Evolutionary conservation across 2,329 filamentous ascomycete species (phyloP).

Genomic region (Lachnellula subtilissima): DNA sequence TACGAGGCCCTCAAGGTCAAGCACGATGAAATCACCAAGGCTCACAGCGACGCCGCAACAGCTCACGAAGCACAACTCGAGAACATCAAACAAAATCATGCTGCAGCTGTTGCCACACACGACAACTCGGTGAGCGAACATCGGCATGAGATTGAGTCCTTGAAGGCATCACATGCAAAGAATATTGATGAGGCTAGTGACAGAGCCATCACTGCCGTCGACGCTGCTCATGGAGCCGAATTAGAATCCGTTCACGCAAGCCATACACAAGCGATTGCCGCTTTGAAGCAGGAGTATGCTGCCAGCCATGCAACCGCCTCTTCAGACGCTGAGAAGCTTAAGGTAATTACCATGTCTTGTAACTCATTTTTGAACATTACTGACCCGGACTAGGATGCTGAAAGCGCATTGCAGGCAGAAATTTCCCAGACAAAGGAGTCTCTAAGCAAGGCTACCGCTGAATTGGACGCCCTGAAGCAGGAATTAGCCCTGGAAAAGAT

Average conservation of each 20-base stretch:
- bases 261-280: slow-evolving; percentile 40
- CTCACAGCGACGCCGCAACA: slow-evolving; percentile 8
- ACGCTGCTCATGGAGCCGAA: slow-evolving; percentile 44
- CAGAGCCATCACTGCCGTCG: slow-evolving; percentile 42
- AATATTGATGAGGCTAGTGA: slow-evolving; percentile 54
- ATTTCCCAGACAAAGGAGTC: slow-evolving; percentile 41
- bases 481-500: neutral
- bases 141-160: slow-evolving; percentile 48
- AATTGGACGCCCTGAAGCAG: slow-evolving; percentile 18
- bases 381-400: slow-evolving; percentile 36
- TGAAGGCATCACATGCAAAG: slow-evolving; percentile 54
- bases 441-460: slow-evolving; percentile 20
- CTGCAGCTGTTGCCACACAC: slow-evolving; percentile 23
- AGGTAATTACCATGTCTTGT: slow-evolving; percentile 12
- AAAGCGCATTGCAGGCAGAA: slow-evolving; percentile 40
- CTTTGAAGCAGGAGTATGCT: slow-evolving; percentile 41
- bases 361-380: slow-evolving; percentile 4
- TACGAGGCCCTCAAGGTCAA: slow-evolving; percentile 56
- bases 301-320: slow-evolving; percentile 36
- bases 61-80: slow-evolving; percentile 11
- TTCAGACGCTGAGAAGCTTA: slow-evolving; percentile 20
- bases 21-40: slow-evolving; percentile 38
- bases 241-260: slow-evolving; percentile 50
- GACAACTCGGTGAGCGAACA: slow-evolving; percentile 49
- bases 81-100: slow-evolving; percentile 24